Percentiles rank a stretch among this genome's conserved stretches.
Conservation (phyloP, 306 rosid species). For the Casuarina cunninghamiana region DNA sequence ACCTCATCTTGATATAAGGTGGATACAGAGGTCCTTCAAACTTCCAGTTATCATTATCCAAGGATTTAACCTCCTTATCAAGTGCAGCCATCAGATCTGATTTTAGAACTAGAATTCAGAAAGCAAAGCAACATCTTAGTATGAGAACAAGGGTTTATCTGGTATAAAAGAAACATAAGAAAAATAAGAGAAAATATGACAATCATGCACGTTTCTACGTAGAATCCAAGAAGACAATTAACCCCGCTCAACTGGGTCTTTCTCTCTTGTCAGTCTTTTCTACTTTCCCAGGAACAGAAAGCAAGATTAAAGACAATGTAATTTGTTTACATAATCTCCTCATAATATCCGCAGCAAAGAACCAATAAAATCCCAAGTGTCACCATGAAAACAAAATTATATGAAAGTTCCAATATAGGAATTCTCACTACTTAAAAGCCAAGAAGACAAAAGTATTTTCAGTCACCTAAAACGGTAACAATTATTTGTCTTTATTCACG, state of each 20-base stretch:
- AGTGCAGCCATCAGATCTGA: slow-evolving; percentile 79
- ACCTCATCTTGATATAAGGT: slow-evolving; percentile 66
- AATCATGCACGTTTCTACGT: background rate
- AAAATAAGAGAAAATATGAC: background rate
- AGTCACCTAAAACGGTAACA: background rate
- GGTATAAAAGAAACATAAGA: background rate
- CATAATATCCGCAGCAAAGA: background rate
- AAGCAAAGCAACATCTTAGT: background rate
- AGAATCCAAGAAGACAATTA: background rate
- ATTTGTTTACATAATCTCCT: background rate
- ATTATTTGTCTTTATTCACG: background rate
- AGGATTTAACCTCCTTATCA: slow-evolving; percentile 77
- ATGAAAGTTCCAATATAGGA: background rate
- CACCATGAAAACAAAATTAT: background rate
- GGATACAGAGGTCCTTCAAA: slow-evolving; percentile 93
- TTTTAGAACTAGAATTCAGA: slow-evolving; percentile 56
- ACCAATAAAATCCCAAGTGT: background rate
- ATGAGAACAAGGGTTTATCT: background rate
- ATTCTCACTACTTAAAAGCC: background rate
- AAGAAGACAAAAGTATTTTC: background rate
- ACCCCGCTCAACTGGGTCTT: background rate
- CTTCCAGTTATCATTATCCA: slow-evolving; percentile 92
- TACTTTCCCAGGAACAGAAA: background rate
- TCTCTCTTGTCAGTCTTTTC: background rate
- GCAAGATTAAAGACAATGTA: background rate